Conservation (phyloP, 225 moss, liverwort and hornwort species). For the Polytrichum formosum region DNA sequence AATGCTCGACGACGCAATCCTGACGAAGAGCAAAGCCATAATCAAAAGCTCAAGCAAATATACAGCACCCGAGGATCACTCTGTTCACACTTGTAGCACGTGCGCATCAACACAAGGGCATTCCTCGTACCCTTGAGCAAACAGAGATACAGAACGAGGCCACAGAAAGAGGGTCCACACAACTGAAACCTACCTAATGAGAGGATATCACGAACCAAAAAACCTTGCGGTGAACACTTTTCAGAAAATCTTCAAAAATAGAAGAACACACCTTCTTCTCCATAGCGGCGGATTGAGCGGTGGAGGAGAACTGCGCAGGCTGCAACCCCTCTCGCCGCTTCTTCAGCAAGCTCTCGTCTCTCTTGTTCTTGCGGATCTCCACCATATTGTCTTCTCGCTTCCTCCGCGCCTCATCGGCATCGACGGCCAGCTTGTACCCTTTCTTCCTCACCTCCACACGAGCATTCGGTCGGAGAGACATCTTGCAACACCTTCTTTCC, state of each 20-base stretch:
- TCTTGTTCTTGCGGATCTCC: slow-evolving; percentile 72
- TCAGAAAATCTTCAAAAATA: too few relatives aligned
- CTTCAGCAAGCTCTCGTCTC: slow-evolving; percentile 62
- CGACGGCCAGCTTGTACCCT: slow-evolving; percentile 70
- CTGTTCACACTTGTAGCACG: too few relatives aligned
- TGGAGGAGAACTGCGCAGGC: slow-evolving; percentile 43
- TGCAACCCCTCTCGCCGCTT: slow-evolving; percentile 69
- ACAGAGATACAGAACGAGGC: too few relatives aligned
- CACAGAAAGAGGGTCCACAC: neutral
- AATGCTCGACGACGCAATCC: too few relatives aligned
- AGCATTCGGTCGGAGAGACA: slow-evolving; percentile 5
- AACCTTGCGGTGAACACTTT: neutral
- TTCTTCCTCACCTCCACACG: slow-evolving; percentile 52
- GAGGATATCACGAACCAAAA: neutral
- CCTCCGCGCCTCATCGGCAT: slow-evolving; percentile 67
- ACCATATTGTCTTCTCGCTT: slow-evolving; percentile 74
- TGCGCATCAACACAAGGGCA: too few relatives aligned
- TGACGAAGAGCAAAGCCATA: too few relatives aligned
- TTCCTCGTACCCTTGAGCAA: too few relatives aligned
- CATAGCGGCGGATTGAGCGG: slow-evolving; percentile 40
- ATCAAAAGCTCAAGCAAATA: too few relatives aligned
- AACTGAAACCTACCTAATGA: too few relatives aligned
- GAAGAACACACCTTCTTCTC: slow-evolving; percentile 53
- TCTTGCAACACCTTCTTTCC: neutral
- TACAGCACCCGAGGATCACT: too few relatives aligned